These are phyloP conservation scores for Geotrichum reessii DNA, from an alignment of 1,139 yeast genomes.

Conservation along the genomic window DNA sequence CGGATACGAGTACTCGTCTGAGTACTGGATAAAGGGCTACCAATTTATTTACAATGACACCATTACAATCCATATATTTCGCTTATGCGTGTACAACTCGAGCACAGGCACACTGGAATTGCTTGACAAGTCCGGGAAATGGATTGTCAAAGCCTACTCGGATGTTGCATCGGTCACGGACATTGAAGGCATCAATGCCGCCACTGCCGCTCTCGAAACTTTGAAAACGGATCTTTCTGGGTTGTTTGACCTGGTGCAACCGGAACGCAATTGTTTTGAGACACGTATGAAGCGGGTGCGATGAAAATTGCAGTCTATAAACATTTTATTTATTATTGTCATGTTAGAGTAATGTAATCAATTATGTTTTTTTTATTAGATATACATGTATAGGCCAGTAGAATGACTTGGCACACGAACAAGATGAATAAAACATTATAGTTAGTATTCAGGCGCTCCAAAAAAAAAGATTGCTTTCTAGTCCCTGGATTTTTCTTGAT, in stretches of 20 bases:
- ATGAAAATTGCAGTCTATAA: slow-evolving; percentile 3
- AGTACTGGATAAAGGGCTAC: slow-evolving; percentile 62
- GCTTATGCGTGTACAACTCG: slow-evolving; percentile 25
- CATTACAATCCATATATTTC: slow-evolving; percentile 55
- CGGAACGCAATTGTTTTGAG: slow-evolving; percentile 79
- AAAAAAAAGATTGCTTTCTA: no score
- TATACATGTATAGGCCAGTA: background rate
- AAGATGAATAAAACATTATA: no score
- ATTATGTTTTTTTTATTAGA: background rate
- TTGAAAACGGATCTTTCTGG: slow-evolving; percentile 64
- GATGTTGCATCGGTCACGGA: slow-evolving; percentile 71
- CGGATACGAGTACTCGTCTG: slow-evolving; percentile 64
- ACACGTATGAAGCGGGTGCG: slow-evolving; percentile 44
- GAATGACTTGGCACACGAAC: no score
- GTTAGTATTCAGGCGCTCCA: no score
- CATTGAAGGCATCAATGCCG: slow-evolving; percentile 61
- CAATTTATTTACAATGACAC: slow-evolving; percentile 57
- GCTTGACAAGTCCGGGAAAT: slow-evolving; percentile 51
- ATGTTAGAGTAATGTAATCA: background rate
- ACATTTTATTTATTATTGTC: background rate
- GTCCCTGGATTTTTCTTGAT: no score
- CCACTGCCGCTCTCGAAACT: slow-evolving; percentile 55
- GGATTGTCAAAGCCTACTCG: slow-evolving; percentile 61
- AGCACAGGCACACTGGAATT: slow-evolving; percentile 25
- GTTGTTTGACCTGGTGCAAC: slow-evolving; percentile 60